Conservation (phyloP, 2,329 filamentous ascomycete genomes). For the Nothophaeocryptopus gaeumannii region DNA sequence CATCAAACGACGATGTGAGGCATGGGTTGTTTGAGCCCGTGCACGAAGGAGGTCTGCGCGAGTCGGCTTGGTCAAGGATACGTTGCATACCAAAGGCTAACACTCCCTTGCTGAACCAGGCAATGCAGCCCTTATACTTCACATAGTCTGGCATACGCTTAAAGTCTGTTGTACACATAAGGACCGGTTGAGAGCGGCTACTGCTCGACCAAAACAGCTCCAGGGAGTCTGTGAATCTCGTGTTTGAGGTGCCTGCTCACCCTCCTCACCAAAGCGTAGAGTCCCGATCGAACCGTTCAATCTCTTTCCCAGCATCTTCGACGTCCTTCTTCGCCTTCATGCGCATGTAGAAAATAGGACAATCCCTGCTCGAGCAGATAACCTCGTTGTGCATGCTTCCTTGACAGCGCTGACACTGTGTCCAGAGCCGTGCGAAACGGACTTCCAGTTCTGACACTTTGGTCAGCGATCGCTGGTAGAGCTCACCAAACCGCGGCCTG, state of each 20-base stretch:
- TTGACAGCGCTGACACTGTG: slow-evolving; percentile 95
- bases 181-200: too few relatives aligned
- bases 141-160: background rate
- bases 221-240: background rate
- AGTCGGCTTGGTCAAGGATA: slow-evolving; percentile 7
- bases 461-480: slow-evolving; percentile 87
- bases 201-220: background rate
- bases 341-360: slow-evolving; percentile 99
- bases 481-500: slow-evolving; percentile 77
- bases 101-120: background rate
- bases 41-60: background rate
- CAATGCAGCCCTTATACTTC: background rate
- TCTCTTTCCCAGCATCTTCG: slow-evolving; percentile 87
- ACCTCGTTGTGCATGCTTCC: slow-evolving; percentile 98
- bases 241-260: background rate
- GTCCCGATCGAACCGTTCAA: slow-evolving; percentile 85
- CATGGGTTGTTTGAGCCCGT: background rate
- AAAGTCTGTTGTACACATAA: too few relatives aligned
- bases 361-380: slow-evolving; percentile 93
- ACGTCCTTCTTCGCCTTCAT: slow-evolving; percentile 99
- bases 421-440: slow-evolving; percentile 89
- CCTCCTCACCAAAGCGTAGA: slow-evolving; percentile 61
- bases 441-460: slow-evolving; percentile 92
- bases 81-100: background rate
- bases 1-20: background rate